Conservation (phyloP, 257 asterid genomes). For the Solanum tarijense region DNA sequence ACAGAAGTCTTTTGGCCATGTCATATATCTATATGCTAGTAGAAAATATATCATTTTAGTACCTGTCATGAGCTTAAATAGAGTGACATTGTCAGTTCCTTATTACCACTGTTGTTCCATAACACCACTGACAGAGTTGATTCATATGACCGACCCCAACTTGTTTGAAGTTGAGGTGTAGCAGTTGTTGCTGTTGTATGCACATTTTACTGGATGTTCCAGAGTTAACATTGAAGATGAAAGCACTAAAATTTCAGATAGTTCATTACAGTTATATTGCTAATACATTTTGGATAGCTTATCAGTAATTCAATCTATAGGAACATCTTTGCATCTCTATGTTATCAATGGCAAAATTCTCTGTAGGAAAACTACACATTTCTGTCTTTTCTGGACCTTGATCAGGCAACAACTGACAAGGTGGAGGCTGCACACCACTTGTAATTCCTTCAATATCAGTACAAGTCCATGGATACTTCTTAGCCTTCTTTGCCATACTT, state of each 20-base stretch:
- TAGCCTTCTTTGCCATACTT: constrained; percentile 6
- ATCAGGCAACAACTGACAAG: constrained; percentile 1
- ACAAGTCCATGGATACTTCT: constrained; percentile 8
- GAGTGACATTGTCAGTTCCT: neutral
- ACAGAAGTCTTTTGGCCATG: neutral
- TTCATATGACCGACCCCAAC: neutral
- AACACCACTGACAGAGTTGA: neutral
- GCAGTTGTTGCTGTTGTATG: neutral
- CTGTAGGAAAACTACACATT: constrained; percentile 1
- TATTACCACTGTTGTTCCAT: neutral
- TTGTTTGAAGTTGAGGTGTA: neutral
- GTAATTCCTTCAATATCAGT: constrained; percentile 1
- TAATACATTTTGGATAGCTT: neutral
- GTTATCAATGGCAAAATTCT: neutral
- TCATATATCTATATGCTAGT: neutral
- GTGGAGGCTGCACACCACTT: constrained; percentile 6
- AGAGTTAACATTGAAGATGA: neutral
- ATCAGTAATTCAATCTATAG: neutral
- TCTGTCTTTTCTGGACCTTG: neutral
- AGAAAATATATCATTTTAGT: neutral
- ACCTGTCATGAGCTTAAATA: neutral
- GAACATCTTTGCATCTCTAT: constrained; percentile 5
- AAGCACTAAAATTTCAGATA: neutral
- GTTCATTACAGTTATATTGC: neutral
- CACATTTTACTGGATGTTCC: neutral